Evolutionary conservation across 768 basidiomycete genomes (phyloP).

Genomic region (Tylopilus intermedius): DNA sequence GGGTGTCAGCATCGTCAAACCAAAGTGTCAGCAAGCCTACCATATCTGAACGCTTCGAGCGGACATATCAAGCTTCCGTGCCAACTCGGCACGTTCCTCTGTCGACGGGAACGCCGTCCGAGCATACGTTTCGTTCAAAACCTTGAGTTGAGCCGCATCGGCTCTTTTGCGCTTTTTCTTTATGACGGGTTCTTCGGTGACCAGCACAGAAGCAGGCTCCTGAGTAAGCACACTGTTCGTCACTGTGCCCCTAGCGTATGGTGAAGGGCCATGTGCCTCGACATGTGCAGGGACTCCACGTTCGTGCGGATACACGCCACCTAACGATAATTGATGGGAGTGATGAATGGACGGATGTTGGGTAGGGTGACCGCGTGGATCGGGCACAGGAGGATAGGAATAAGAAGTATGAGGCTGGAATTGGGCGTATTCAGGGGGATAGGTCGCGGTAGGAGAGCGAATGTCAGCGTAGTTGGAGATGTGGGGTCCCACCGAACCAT

Average conservation of each 20-base stretch:
- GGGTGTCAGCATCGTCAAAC: slow-evolving; percentile 17
- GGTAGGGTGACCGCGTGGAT: slow-evolving; percentile 30
- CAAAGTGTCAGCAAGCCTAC: slow-evolving; percentile 36
- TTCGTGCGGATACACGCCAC: slow-evolving; percentile 25
- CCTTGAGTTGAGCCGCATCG: slow-evolving; percentile 72
- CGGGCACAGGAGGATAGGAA: slow-evolving; percentile 33
- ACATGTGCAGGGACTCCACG: slow-evolving; percentile 38
- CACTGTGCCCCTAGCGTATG: slow-evolving; percentile 44
- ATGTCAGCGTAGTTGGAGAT: slow-evolving; percentile 40
- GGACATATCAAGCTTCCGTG: slow-evolving; percentile 76
- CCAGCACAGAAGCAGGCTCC: slow-evolving; percentile 31
- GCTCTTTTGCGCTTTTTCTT: slow-evolving; percentile 89
- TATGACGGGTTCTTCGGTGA: slow-evolving; percentile 60
- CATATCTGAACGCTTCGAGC: slow-evolving; percentile 85
- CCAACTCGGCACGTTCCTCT: slow-evolving; percentile 74
- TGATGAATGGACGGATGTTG: slow-evolving; percentile 26
- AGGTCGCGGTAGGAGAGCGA: slow-evolving; percentile 62
- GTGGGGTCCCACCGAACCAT: slow-evolving; percentile 34
- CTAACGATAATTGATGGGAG: slow-evolving; percentile 27
- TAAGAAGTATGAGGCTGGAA: slow-evolving; percentile 38
- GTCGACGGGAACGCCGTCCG: slow-evolving; percentile 86
- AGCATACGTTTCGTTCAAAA: slow-evolving; percentile 73
- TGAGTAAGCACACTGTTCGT: slow-evolving; percentile 31
- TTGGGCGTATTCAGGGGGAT: slow-evolving; percentile 49
- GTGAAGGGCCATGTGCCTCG: slow-evolving; percentile 38